Evolutionary conservation across 495 filamentous ascomycete species (phyloP).

Genomic region (Aspergillus nanangensis): DNA sequence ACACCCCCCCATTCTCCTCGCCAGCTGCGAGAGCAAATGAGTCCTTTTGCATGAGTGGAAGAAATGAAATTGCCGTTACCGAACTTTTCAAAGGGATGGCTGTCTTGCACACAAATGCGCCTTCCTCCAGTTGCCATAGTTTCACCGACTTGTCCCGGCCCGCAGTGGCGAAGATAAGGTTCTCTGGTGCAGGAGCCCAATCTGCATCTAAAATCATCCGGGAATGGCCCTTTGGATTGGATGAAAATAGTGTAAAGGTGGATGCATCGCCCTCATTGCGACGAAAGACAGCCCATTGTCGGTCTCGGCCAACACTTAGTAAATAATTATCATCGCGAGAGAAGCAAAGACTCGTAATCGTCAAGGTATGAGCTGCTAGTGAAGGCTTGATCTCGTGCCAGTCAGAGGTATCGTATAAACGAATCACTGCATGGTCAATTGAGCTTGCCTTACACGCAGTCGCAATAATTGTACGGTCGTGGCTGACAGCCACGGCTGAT

Average conservation of each 20-base stretch:
- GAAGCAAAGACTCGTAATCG: slow-evolving; percentile 76
- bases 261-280: slow-evolving; percentile 33
- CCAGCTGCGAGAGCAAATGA: slow-evolving; percentile 62
- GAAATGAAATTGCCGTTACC: slow-evolving; percentile 75
- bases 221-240: slow-evolving; percentile 79
- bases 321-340: slow-evolving; percentile 67
- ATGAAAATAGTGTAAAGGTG: slow-evolving; percentile 50
- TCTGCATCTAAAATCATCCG: slow-evolving; percentile 84
- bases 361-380: slow-evolving; percentile 75
- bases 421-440: slow-evolving; percentile 88
- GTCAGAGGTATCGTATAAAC: slow-evolving; percentile 75
- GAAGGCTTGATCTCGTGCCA: slow-evolving; percentile 89
- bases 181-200: slow-evolving; percentile 60
- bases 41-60: slow-evolving; percentile 31
- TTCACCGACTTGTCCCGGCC: slow-evolving; percentile 83
- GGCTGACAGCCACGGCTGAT: slow-evolving; percentile 76
- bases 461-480: slow-evolving; percentile 70
- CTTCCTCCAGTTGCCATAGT: slow-evolving; percentile 56
- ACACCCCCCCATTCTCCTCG: slow-evolving; percentile 43
- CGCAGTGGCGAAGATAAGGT: slow-evolving; percentile 71
- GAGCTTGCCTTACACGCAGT: slow-evolving; percentile 94
- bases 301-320: slow-evolving; percentile 85
- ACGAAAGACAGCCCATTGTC: slow-evolving; percentile 82
- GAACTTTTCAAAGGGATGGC: slow-evolving; percentile 54
- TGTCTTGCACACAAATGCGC: slow-evolving; percentile 40